Evolutionary conservation across 2,329 filamentous ascomycete species (phyloP).

Genomic region (Cercospora brassicicola): DNA sequence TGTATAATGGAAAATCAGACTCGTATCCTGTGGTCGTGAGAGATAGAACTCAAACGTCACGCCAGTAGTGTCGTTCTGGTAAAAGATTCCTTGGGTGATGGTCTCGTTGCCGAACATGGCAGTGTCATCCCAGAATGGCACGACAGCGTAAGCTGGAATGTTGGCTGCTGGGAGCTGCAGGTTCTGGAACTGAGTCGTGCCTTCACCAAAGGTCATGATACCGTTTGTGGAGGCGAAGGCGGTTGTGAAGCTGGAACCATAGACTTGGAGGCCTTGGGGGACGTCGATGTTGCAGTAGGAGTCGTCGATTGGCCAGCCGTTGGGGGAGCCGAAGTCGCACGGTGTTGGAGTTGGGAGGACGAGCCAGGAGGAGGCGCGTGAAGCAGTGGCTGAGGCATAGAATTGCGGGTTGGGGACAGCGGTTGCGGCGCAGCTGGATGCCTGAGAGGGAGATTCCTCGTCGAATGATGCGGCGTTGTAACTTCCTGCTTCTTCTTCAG

Average conservation of each 20-base stretch:
- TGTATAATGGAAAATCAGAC: slow-evolving; percentile 36
- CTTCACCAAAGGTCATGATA: slow-evolving; percentile 33
- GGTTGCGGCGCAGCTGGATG: background rate
- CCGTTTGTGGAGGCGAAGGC: slow-evolving; percentile 38
- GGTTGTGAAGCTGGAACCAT: slow-evolving; percentile 21
- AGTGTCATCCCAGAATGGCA: slow-evolving; percentile 40
- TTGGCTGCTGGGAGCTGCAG: slow-evolving; percentile 27
- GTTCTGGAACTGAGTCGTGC: slow-evolving; percentile 32
- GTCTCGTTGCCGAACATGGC: slow-evolving; percentile 27
- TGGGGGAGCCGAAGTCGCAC: slow-evolving; percentile 37
- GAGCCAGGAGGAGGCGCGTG: slow-evolving; percentile 26
- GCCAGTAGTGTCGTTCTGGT: slow-evolving; percentile 29
- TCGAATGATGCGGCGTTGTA: background rate
- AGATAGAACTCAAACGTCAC: slow-evolving; percentile 39
- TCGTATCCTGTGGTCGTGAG: slow-evolving; percentile 22
- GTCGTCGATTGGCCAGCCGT: slow-evolving; percentile 36
- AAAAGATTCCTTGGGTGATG: slow-evolving; percentile 38
- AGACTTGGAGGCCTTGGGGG: slow-evolving; percentile 35
- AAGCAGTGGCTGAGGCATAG: slow-evolving; percentile 14
- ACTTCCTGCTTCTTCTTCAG: background rate
- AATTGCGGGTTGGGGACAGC: slow-evolving; percentile 13
- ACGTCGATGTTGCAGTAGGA: slow-evolving; percentile 37
- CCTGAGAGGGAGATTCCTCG: background rate
- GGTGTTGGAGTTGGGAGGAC: slow-evolving; percentile 34
- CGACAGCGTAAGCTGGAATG: slow-evolving; percentile 34